Conservation (phyloP, 768 basidiomycete species). For the Boletus coccyginus region DNA sequence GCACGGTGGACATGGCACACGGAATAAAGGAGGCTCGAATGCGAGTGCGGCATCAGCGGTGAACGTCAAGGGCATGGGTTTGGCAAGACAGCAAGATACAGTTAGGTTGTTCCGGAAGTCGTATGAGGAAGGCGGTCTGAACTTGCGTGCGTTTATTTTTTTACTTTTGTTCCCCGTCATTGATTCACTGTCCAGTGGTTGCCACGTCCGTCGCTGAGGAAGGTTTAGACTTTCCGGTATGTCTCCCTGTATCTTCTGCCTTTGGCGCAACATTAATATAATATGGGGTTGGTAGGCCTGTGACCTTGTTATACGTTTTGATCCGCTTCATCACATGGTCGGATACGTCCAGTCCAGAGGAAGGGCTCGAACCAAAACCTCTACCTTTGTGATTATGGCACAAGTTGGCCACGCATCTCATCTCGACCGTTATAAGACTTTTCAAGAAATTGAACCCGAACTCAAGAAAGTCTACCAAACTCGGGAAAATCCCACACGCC, state of each 20-base stretch:
- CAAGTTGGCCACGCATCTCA: conserved; percentile 56
- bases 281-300: conserved; percentile 57
- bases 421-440: conserved; percentile 54
- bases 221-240: conserved; percentile 83
- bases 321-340: conserved; percentile 76
- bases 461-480: conserved; percentile 62
- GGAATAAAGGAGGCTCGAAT: conserved; percentile 17
- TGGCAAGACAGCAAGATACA: conserved; percentile 54
- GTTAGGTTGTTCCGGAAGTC: conserved; percentile 62
- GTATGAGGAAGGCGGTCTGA: conserved; percentile 64
- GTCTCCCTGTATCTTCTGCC: conserved; percentile 17
- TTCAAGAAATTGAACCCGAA: conserved; percentile 60
- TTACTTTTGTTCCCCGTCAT: not conserved
- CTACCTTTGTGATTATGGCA: conserved; percentile 81
- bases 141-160: conserved; percentile 53
- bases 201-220: conserved; percentile 91
- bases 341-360: conserved; percentile 90
- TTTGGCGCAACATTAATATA: not conserved
- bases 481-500: conserved; percentile 37
- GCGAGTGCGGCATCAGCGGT: conserved; percentile 26
- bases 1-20: conserved; percentile 42
- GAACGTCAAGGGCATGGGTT: conserved; percentile 49
- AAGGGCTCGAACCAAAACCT: conserved; percentile 71
- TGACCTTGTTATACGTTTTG: conserved; percentile 84
- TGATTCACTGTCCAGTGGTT: conserved; percentile 46